These are phyloP conservation scores for Trypanosoma theileri DNA, from an alignment of 208 protist species.

Conservation along the genomic window DNA sequence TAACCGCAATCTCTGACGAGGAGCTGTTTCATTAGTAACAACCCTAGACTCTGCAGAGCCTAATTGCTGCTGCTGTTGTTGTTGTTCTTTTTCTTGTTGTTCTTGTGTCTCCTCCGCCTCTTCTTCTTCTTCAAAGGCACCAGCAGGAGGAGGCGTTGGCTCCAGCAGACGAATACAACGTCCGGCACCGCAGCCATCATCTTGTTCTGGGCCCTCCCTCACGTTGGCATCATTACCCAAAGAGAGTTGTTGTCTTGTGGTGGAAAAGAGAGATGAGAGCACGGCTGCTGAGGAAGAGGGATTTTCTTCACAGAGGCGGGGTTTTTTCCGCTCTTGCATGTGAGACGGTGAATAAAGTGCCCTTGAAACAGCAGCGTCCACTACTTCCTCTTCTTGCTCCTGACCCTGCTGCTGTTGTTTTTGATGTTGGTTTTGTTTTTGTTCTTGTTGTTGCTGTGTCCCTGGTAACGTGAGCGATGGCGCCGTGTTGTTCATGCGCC, in stretches of 20 bases:
- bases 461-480: not conserved
- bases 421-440: too few species aligned
- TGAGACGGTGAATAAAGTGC: not conserved
- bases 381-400: not conserved
- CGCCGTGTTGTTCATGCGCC: too few species aligned
- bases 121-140: not conserved
- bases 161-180: conserved; percentile 20
- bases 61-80: not conserved
- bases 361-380: not conserved
- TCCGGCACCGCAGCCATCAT: conserved; percentile 4
- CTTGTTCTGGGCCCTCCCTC: not conserved
- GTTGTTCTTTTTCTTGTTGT: not conserved
- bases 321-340: conserved; percentile 6
- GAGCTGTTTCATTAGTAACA: too few species aligned
- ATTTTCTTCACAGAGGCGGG: not conserved
- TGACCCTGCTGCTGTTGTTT: not conserved
- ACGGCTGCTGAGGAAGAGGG: not conserved
- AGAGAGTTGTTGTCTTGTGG: not conserved
- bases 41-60: too few species aligned
- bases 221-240: not conserved
- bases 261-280: not conserved
- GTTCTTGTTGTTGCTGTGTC: not conserved
- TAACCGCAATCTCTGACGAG: not conserved
- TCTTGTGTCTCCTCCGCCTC: not conserved
- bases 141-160: conserved; percentile 21